Conservation (phyloP, 192 early-diverging fungal genomes). For the Coemansia sp. region DNA sequence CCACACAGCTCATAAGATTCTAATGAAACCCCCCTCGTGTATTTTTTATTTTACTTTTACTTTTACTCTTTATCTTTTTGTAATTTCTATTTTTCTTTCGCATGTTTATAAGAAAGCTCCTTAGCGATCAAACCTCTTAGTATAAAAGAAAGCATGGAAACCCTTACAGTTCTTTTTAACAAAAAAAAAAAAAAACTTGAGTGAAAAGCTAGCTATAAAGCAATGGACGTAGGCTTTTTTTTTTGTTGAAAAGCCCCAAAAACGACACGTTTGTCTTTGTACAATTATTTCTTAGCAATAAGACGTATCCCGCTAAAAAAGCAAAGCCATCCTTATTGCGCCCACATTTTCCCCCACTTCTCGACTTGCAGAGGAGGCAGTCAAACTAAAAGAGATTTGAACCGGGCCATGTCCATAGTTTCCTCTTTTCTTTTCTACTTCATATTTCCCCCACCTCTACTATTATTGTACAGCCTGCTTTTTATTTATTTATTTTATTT, state of each 20-base stretch:
- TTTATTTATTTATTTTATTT: neutral
- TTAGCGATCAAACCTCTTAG: neutral
- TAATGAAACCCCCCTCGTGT: neutral
- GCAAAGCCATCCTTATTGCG: neutral
- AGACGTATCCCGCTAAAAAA: neutral
- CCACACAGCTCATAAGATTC: slow-evolving; percentile 1
- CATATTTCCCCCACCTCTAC: neutral
- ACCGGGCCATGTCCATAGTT: neutral
- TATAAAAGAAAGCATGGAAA: neutral
- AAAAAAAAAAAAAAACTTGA: neutral
- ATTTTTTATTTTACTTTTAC: neutral
- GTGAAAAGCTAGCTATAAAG: neutral
- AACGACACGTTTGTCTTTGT: neutral
- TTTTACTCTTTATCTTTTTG: slow-evolving; percentile 4
- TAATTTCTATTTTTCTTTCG: slow-evolving; percentile 8
- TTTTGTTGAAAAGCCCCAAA: neutral
- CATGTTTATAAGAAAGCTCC: neutral
- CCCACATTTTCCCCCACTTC: neutral
- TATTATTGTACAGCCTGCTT: neutral
- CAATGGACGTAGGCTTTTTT: neutral
- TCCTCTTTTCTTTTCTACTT: neutral
- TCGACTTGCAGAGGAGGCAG: neutral
- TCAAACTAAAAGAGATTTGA: neutral
- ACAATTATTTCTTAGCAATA: neutral
- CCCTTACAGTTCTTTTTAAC: neutral